Conservation (phyloP, 2,329 filamentous ascomycete species). For the Aspergillus oerlinghausenensis region DNA sequence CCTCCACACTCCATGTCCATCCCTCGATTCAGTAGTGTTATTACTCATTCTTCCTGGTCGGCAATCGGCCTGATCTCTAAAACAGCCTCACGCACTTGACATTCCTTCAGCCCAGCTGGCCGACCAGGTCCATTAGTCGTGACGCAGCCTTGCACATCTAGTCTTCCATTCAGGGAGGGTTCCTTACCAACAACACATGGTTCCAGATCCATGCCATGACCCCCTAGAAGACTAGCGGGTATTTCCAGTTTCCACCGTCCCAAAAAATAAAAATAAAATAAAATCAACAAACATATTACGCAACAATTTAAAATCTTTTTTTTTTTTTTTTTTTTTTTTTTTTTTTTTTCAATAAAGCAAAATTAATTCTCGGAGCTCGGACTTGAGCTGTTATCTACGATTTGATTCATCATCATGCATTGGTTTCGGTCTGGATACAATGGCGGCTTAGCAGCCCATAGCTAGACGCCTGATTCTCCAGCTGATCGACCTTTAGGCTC, state of each 20-base stretch:
- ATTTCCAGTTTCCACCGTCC: background rate
- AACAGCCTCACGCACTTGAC: conserved; percentile 17
- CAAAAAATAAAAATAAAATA: background rate
- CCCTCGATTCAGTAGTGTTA: conserved; percentile 1
- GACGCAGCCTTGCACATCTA: conserved; percentile 20
- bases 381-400: conserved; percentile 19
- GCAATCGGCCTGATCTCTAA: conserved; percentile 16
- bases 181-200: conserved; percentile 23
- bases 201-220: conserved; percentile 12
- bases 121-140: conserved; percentile 1
- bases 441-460: conserved; percentile 20
- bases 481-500: conserved; percentile 16
- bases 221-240: conserved; percentile 6
- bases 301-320: conserved; percentile 3
- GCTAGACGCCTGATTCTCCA: conserved; percentile 11
- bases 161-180: conserved; percentile 19
- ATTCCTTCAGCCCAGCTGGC: conserved; percentile 8
- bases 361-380: conserved; percentile 12
- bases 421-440: conserved; percentile 12
- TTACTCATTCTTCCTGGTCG: conserved; percentile 2
- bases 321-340: no score
- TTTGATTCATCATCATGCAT: conserved; percentile 12
- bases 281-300: conserved; percentile 3
- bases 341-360: background rate
- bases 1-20: conserved; percentile 6